These are phyloP conservation scores for Irpex sp. DNA, from an alignment of 1,284 basidiomycete genomes.

Conservation along the genomic window DNA sequence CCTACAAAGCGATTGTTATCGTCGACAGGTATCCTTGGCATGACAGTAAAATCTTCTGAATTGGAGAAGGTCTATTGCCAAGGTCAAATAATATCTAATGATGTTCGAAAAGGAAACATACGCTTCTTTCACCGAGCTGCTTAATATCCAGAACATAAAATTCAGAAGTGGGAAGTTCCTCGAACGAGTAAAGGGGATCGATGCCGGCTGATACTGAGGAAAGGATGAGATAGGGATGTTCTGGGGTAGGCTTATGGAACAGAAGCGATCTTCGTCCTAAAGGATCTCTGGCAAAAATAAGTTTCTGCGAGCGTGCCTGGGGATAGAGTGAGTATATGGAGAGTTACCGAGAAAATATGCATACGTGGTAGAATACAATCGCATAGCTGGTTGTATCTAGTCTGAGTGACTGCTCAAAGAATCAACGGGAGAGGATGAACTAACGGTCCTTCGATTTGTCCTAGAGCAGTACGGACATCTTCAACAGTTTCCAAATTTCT, in stretches of 20 bases:
- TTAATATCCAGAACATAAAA: slow-evolving; percentile 53
- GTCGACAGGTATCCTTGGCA: neutral
- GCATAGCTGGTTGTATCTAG: slow-evolving; percentile 60
- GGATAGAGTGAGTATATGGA: too few relatives aligned
- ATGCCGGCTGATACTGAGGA: slow-evolving; percentile 63
- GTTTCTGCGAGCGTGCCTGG: slow-evolving; percentile 23
- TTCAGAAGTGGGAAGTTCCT: slow-evolving; percentile 60
- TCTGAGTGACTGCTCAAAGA: slow-evolving; percentile 5
- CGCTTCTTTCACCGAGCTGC: slow-evolving; percentile 14
- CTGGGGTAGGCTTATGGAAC: slow-evolving; percentile 50
- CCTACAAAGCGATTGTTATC: neutral
- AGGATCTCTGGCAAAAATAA: slow-evolving; percentile 87
- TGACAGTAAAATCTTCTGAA: neutral
- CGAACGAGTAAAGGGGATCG: slow-evolving; percentile 40
- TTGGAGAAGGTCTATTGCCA: neutral
- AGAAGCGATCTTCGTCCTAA: slow-evolving; percentile 90
- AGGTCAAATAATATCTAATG: neutral
- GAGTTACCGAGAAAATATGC: neutral
- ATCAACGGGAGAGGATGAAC: slow-evolving; percentile 30
- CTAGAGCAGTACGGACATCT: slow-evolving; percentile 50
- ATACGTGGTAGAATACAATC: slow-evolving; percentile 76
- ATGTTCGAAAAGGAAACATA: neutral
- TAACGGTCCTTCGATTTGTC: slow-evolving; percentile 83
- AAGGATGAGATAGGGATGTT: slow-evolving; percentile 53
- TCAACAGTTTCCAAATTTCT: slow-evolving; percentile 34